phyloP scores from a whole-genome alignment of 768 basidiomycete species.

The Leucocoprinus birnbaumii region DNA sequence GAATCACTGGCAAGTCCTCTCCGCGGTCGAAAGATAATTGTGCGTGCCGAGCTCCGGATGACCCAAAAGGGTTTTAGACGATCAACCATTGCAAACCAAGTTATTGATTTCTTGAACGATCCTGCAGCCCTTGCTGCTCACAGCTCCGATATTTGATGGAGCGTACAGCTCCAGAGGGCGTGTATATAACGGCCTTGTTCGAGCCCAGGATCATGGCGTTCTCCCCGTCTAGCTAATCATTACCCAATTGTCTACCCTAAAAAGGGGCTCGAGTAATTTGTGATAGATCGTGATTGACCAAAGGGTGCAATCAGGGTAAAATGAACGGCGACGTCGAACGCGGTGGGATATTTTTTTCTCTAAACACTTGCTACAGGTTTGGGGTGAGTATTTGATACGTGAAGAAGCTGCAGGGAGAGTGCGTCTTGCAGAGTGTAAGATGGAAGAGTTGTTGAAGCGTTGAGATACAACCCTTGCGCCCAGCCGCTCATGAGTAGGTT shows the following conservation, averaged over 20 bases:
- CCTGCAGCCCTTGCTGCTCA: no score
- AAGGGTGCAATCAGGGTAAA: background rate
- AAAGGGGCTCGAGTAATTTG: background rate
- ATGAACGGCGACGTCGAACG: background rate
- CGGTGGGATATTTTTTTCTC: background rate
- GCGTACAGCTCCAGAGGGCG: background rate
- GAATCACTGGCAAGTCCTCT: background rate
- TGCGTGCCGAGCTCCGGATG: background rate
- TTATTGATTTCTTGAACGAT: no score
- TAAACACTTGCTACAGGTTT: background rate
- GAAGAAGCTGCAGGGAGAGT: background rate
- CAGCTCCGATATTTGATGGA: background rate
- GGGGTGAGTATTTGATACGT: background rate
- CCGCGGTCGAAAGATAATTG: background rate
- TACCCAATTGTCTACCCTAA: background rate
- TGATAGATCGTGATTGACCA: background rate
- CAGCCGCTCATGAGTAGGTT: no score
- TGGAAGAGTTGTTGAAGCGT: background rate
- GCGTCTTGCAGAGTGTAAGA: background rate
- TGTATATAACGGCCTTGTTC: background rate
- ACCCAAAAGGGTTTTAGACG: background rate
- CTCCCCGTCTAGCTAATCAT: background rate
- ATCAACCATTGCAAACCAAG: background rate
- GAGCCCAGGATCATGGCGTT: slow-evolving; percentile 4
- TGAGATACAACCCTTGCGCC: background rate